A percentile compares a stretch with the other conserved stretches of the same genome.
phyloP scores from a whole-genome alignment of 2,329 filamentous ascomycete species.

The Pestalotiopsis sp. region DNA sequence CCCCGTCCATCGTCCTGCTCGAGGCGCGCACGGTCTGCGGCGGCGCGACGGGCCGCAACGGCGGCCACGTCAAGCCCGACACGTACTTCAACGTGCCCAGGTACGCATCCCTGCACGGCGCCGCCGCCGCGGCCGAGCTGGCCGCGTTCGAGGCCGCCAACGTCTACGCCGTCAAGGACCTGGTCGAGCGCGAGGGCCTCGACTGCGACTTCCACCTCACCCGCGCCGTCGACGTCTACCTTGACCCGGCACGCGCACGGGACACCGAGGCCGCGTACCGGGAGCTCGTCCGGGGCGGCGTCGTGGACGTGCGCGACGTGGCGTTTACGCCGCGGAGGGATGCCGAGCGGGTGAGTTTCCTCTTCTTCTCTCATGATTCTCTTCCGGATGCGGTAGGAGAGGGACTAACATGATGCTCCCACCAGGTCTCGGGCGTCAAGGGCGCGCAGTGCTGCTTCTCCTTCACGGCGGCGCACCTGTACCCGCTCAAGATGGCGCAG shows the following conservation, averaged over 20 bases:
- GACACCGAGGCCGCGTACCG: conserved; percentile 2
- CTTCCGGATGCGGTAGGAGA: conserved; percentile 13
- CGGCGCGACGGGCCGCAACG: conserved; percentile 27
- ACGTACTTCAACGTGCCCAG: conserved; percentile 26
- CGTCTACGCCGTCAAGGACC: conserved; percentile 31
- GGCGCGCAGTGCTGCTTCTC: conserved; percentile 28
- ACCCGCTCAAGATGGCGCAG: conserved; percentile 20
- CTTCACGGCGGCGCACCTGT: conserved; percentile 20
- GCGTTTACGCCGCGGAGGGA: conserved; percentile 24
- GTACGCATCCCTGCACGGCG: conserved; percentile 22
- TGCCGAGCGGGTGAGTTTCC: conserved; percentile 27
- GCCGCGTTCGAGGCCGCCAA: conserved; percentile 29
- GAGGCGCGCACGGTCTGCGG: conserved; percentile 30
- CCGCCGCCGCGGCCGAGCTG: conserved; percentile 29
- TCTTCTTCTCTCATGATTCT: conserved; percentile 13
- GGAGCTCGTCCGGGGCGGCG: conserved; percentile 27
- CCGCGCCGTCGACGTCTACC: conserved; percentile 26
- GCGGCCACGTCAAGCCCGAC: conserved; percentile 35
- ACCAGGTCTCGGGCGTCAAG: conserved; percentile 28
- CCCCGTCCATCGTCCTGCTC: conserved; percentile 24
- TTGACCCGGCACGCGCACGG: conserved; percentile 1
- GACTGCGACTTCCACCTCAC: conserved; percentile 46
- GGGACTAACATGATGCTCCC: not conserved
- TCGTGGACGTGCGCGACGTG: conserved; percentile 28
- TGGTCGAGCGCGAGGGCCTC: conserved; percentile 36